A percentile compares a stretch with the other conserved stretches of the same genome.
Conservation (phyloP, 768 basidiomycete species). For the Nevesoporus exiguus region DNA sequence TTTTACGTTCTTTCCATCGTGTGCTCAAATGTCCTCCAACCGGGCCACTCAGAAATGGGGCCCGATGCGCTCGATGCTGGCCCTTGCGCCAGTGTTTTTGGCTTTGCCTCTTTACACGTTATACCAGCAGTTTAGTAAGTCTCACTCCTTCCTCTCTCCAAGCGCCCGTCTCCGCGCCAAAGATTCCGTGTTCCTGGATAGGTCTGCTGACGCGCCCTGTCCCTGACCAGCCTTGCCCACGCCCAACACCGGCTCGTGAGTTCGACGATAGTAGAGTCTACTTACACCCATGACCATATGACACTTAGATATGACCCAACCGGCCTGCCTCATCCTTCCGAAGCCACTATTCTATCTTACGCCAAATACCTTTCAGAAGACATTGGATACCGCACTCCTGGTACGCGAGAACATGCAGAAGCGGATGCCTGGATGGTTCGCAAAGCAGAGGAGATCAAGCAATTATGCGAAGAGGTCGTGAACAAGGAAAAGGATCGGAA, state of each 20-base stretch:
- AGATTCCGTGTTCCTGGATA: not conserved
- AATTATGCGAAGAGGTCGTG: conserved; percentile 57
- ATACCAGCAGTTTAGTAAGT: conserved; percentile 48
- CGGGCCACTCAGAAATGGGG: conserved; percentile 43
- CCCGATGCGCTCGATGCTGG: conserved; percentile 53
- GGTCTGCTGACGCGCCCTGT: conserved; percentile 2
- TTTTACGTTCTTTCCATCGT: conserved; percentile 25
- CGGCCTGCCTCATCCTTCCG: conserved; percentile 65
- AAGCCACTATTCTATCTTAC: conserved; percentile 59
- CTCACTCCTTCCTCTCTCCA: not conserved
- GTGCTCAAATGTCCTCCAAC: conserved; percentile 5
- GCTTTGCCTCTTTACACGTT: conserved; percentile 46
- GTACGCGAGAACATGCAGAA: conserved; percentile 81
- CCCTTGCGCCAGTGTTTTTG: conserved; percentile 52
- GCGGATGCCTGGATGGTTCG: conserved; percentile 81
- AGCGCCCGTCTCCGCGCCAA: not conserved
- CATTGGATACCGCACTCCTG: conserved; percentile 89
- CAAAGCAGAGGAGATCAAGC: conserved; percentile 58
- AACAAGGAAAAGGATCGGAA: conserved; percentile 43
- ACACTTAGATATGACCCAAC: conserved; percentile 47
- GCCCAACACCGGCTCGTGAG: conserved; percentile 54
- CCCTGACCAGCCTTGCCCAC: conserved; percentile 48
- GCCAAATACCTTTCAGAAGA: conserved; percentile 74
- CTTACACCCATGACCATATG: not conserved
- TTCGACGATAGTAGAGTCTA: not conserved